Percentiles rank a stretch among this genome's conserved stretches.
phyloP scores from a whole-genome alignment of 2,329 filamentous ascomycete genomes.

The Pestalotiopsis sp. region DNA sequence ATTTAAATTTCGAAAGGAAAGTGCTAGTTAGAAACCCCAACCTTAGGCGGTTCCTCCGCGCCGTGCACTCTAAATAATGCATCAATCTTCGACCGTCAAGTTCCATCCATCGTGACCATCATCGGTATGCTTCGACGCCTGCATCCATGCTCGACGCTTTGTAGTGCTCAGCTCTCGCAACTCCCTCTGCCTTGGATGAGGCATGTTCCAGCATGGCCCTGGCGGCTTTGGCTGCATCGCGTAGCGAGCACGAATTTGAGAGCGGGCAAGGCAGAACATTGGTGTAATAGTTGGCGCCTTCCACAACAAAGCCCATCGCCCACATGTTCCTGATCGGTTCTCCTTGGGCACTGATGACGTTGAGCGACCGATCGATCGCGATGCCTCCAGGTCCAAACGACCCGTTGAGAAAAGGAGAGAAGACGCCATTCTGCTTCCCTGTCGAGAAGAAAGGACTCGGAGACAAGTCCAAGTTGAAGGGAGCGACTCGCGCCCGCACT shows the following conservation, averaged over 20 bases:
- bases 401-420: not conserved
- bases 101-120: too few relatives aligned
- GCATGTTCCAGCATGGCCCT: not conserved
- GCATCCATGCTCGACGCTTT: too few relatives aligned
- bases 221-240: not conserved
- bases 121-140: too few relatives aligned
- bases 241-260: not conserved
- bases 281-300: not conserved
- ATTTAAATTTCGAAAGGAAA: too few relatives aligned
- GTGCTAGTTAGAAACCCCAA: too few relatives aligned
- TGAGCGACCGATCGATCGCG: not conserved
- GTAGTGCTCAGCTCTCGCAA: too few relatives aligned
- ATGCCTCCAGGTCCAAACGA: not conserved
- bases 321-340: not conserved
- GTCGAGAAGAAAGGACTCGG: not conserved
- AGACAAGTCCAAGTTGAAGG: not conserved
- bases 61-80: too few relatives aligned
- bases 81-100: too few relatives aligned
- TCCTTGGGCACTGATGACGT: not conserved
- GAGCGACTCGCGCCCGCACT: not conserved
- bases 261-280: not conserved
- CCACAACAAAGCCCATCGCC: not conserved
- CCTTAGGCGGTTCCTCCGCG: too few relatives aligned
- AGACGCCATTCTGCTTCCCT: not conserved
- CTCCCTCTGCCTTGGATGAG: not conserved